phyloP scores from a whole-genome alignment of 495 filamentous ascomycete species.

The Hypoxylon cercidicola region DNA sequence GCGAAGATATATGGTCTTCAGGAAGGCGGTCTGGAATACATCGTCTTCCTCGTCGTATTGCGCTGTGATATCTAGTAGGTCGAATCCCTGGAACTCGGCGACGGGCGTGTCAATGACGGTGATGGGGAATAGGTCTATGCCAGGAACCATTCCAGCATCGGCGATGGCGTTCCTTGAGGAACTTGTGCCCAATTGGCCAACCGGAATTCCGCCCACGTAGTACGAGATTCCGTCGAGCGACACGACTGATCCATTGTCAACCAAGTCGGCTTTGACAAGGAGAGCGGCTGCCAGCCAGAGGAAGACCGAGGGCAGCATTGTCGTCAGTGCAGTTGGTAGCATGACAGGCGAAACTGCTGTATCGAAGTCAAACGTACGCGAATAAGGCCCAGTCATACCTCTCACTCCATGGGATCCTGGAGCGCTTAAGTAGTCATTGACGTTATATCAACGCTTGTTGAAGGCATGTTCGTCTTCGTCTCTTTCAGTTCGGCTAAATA shows the following conservation, averaged over 20 bases:
- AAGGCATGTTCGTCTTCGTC: background rate
- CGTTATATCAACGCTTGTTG: background rate
- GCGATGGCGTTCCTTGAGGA: background rate
- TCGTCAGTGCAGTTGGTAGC: background rate
- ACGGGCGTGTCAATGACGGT: constrained; percentile 1
- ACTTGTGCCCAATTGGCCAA: constrained; percentile 1
- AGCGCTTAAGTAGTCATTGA: background rate
- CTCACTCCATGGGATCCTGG: background rate
- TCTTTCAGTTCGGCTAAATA: background rate
- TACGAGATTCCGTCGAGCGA: constrained; percentile 4
- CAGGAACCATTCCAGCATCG: background rate
- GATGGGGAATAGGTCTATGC: constrained; percentile 4
- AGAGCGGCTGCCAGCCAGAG: background rate
- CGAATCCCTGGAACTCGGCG: background rate
- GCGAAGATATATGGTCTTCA: background rate
- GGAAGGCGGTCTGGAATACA: constrained; percentile 2
- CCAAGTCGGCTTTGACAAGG: background rate
- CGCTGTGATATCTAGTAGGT: background rate
- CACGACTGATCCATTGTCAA: constrained; percentile 4
- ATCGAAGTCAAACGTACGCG: background rate
- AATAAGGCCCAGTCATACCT: background rate
- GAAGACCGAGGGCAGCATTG: background rate
- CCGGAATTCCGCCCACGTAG: constrained; percentile 1
- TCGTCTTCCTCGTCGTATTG: constrained; percentile 7
- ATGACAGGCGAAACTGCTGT: background rate